These are phyloP conservation scores for Hansenula anomala DNA, from an alignment of 1,139 yeast genomes.

Conservation along the genomic window DNA sequence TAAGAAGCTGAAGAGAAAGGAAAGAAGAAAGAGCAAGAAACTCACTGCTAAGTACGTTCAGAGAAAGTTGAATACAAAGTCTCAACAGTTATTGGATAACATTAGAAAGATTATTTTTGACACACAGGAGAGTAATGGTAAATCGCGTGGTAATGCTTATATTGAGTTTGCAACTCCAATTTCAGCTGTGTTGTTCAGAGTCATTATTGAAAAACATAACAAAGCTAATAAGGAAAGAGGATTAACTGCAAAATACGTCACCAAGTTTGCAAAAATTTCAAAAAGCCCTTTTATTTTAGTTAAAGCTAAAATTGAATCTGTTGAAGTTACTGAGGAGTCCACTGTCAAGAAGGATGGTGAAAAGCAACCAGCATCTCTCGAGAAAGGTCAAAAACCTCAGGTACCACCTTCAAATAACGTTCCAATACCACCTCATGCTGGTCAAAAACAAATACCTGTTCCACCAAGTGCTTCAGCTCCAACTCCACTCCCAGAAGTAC, in stretches of 20 bases:
- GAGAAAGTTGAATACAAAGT: constrained; percentile 4
- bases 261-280: constrained; percentile 12
- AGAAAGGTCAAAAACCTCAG: not conserved
- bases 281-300: constrained; percentile 10
- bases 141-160: constrained; percentile 15
- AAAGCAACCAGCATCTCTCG: no score
- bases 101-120: constrained; percentile 10
- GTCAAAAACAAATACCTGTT: not conserved
- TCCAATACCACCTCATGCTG: not conserved
- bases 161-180: constrained; percentile 9
- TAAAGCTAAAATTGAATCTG: constrained; percentile 2
- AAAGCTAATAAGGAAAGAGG: constrained; percentile 5
- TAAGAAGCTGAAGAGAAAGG: not conserved
- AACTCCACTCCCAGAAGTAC: not conserved
- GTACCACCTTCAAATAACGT: not conserved
- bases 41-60: not conserved
- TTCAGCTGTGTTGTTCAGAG: constrained; percentile 12
- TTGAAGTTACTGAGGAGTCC: not conserved
- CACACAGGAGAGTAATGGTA: constrained; percentile 13
- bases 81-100: constrained; percentile 4
- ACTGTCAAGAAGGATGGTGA: no score
- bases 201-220: constrained; percentile 11
- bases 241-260: constrained; percentile 4
- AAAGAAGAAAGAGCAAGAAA: not conserved
- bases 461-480: not conserved